Evolutionary conservation across 208 protist species (phyloP).

Genomic region (Leishmania tarentolae): DNA sequence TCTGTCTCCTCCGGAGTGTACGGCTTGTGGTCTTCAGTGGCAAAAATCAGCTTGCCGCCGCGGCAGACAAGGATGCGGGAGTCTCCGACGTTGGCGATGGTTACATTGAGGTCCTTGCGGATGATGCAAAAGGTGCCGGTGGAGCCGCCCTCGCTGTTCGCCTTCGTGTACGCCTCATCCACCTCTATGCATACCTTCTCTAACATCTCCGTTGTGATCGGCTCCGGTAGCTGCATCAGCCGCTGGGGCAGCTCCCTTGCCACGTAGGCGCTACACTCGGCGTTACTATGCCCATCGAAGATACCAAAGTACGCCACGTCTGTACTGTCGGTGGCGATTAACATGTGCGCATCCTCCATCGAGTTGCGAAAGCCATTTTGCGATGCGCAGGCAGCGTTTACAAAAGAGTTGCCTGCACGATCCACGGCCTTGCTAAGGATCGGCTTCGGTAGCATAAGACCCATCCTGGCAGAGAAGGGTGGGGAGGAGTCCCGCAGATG

Average conservation of each 20-base stretch:
- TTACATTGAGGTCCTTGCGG: slow-evolving; percentile 52
- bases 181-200: slow-evolving; percentile 75
- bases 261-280: slow-evolving; percentile 78
- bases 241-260: slow-evolving; percentile 55
- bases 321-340: slow-evolving; percentile 34
- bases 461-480: slow-evolving; percentile 46
- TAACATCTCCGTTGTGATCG: slow-evolving; percentile 59
- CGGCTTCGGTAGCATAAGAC: slow-evolving; percentile 81
- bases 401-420: slow-evolving; percentile 63
- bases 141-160: slow-evolving; percentile 65
- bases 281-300: slow-evolving; percentile 92
- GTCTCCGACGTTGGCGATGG: slow-evolving; percentile 91
- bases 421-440: slow-evolving; percentile 87
- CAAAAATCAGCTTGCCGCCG: slow-evolving; percentile 64
- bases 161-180: slow-evolving; percentile 77
- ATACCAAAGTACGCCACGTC: slow-evolving; percentile 76
- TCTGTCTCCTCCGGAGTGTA: slow-evolving; percentile 60
- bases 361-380: slow-evolving; percentile 84
- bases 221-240: slow-evolving; percentile 54
- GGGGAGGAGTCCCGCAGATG: not conserved
- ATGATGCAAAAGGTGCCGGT: slow-evolving; percentile 87
- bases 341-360: slow-evolving; percentile 92
- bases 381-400: slow-evolving; percentile 52
- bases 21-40: slow-evolving; percentile 93
- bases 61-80: slow-evolving; percentile 82